Conservation (phyloP, 805 yeast species). For the Yarrowia sp. region DNA sequence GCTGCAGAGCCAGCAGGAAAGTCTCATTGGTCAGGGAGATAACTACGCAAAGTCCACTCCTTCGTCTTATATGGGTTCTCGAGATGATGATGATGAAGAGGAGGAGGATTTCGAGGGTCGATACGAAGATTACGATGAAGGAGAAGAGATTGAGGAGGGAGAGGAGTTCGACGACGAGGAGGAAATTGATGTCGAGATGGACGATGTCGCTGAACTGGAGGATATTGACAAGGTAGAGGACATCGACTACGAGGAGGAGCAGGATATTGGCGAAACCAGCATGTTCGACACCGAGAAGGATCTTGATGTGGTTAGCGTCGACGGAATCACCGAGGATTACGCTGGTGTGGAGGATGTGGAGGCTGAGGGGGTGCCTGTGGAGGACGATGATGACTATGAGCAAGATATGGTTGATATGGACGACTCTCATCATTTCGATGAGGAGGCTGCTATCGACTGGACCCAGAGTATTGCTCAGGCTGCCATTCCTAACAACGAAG, state of each 20-base stretch:
- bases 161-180: constrained; percentile 14
- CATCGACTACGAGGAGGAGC: constrained; percentile 38
- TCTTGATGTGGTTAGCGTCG: constrained; percentile 36
- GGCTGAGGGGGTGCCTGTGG: constrained; percentile 32
- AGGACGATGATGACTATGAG: constrained; percentile 33
- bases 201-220: constrained; percentile 2
- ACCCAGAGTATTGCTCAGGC: constrained; percentile 23
- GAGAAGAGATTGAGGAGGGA: not conserved
- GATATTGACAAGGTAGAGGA: constrained; percentile 9
- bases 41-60: constrained; percentile 17
- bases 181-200: constrained; percentile 12
- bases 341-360: constrained; percentile 35
- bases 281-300: constrained; percentile 25
- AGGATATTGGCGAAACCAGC: constrained; percentile 35
- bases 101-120: constrained; percentile 38
- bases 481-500: constrained; percentile 10
- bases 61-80: constrained; percentile 31
- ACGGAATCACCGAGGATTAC: constrained; percentile 27
- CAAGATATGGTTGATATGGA: not conserved
- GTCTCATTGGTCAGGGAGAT: no score
- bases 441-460: constrained; percentile 25
- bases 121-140: constrained; percentile 38
- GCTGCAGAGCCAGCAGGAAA: no score
- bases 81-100: constrained; percentile 34
- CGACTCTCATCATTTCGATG: not conserved